A percentile compares a stretch with the other conserved stretches of the same genome.
Conservation (phyloP, 371 early-diverging fungal genomes). For the Saksenaea vasiformis region DNA sequence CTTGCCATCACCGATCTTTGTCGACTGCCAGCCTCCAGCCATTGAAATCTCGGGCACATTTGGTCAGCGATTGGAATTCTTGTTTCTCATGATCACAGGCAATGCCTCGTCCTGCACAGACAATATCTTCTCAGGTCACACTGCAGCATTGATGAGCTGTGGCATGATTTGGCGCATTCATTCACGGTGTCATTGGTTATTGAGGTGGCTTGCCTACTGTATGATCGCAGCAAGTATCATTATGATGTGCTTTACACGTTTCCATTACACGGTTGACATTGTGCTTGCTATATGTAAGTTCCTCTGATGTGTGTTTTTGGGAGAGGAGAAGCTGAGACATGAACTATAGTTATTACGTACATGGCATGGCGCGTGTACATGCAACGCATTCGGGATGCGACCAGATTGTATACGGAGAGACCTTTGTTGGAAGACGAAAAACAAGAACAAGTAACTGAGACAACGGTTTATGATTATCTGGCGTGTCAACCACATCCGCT, state of each 20-base stretch:
- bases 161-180: slow-evolving; percentile 69
- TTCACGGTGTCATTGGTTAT: slow-evolving; percentile 47
- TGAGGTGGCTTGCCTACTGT: slow-evolving; percentile 54
- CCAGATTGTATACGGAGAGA: slow-evolving; percentile 28
- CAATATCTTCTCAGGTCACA: slow-evolving; percentile 78
- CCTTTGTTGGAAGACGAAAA: slow-evolving; percentile 22
- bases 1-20: slow-evolving; percentile 60
- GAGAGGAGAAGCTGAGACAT: not conserved
- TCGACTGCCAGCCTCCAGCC: slow-evolving; percentile 47
- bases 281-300: slow-evolving; percentile 67
- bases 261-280: slow-evolving; percentile 76
- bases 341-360: slow-evolving; percentile 30
- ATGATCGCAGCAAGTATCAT: slow-evolving; percentile 56
- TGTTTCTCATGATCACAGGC: slow-evolving; percentile 27
- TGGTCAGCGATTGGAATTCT: slow-evolving; percentile 28
- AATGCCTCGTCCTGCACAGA: slow-evolving; percentile 67
- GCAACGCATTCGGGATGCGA: slow-evolving; percentile 29
- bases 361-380: slow-evolving; percentile 40
- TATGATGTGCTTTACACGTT: slow-evolving; percentile 61
- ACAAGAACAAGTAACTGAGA: slow-evolving; percentile 15
- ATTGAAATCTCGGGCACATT: slow-evolving; percentile 28
- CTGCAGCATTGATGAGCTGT: slow-evolving; percentile 60
- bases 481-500: slow-evolving; percentile 35
- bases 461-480: slow-evolving; percentile 23
- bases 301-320: too few species aligned